phyloP scores from a whole-genome alignment of 331 rosid species.

The Saraca asoca region DNA sequence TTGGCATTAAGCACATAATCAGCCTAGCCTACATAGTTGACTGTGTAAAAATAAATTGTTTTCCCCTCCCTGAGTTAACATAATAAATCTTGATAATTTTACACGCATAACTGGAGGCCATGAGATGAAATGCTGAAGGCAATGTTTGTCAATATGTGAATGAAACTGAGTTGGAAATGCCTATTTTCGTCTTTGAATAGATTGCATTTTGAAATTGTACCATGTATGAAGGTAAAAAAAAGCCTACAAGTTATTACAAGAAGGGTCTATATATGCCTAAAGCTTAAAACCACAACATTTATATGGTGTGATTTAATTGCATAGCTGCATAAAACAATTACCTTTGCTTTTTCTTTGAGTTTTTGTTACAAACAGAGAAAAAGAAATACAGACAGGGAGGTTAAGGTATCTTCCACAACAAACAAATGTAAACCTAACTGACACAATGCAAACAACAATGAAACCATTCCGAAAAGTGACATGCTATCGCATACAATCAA shows the following conservation, averaged over 20 bases:
- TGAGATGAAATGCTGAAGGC: not conserved
- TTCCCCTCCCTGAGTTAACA: not conserved
- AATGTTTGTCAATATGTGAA: not conserved
- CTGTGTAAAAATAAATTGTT: not conserved
- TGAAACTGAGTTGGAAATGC: too few species aligned
- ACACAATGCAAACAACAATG: too few species aligned
- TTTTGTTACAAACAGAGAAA: too few species aligned
- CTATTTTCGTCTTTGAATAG: not conserved
- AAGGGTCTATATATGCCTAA: not conserved
- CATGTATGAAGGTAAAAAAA: too few species aligned
- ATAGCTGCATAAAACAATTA: not conserved
- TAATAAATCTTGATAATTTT: not conserved
- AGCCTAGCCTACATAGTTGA: constrained; percentile 12
- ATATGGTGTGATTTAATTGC: not conserved
- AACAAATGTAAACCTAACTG: too few species aligned
- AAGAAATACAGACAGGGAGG: too few species aligned
- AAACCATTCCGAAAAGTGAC: too few species aligned
- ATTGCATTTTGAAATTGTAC: not conserved
- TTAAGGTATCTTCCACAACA: too few species aligned
- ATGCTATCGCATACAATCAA: too few species aligned
- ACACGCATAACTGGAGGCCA: too few species aligned
- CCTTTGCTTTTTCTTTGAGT: too few species aligned
- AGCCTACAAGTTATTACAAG: not conserved
- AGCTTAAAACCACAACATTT: too few species aligned
- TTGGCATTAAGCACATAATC: constrained; percentile 4